Conservation (phyloP, 192 early-diverging fungal genomes). For the Irineochytrium annulatum region DNA sequence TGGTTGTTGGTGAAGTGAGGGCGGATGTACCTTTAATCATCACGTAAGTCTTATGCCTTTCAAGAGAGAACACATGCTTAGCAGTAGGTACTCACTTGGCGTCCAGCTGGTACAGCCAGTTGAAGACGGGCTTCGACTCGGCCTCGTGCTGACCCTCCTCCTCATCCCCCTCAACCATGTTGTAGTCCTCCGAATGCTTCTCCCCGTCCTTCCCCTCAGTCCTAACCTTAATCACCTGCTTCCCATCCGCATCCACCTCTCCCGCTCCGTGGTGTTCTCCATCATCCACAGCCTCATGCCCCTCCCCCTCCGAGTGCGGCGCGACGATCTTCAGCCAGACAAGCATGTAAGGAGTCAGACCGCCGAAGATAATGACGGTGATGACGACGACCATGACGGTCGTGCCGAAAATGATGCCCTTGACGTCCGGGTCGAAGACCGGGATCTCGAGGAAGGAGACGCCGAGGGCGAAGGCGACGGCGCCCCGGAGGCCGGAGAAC, state of each 20-base stretch:
- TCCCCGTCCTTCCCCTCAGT: constrained; percentile 7
- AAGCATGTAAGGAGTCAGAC: constrained; percentile 56
- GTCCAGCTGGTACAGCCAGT: constrained; percentile 44
- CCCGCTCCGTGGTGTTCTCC: constrained; percentile 11
- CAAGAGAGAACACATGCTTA: neutral
- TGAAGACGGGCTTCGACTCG: constrained; percentile 40
- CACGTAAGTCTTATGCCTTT: neutral
- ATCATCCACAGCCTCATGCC: neutral
- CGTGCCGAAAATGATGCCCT: constrained; percentile 57
- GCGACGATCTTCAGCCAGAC: constrained; percentile 42
- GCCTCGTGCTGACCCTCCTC: constrained; percentile 32
- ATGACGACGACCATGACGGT: constrained; percentile 55
- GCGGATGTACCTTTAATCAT: constrained; percentile 37
- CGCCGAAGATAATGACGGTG: constrained; percentile 55
- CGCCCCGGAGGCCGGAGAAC: constrained; percentile 59
- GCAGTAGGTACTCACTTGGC: constrained; percentile 31
- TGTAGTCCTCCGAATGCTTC: constrained; percentile 9
- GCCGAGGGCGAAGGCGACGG: constrained; percentile 58
- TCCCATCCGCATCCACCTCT: too few species aligned
- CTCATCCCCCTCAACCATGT: constrained; percentile 24
- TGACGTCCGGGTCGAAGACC: constrained; percentile 41
- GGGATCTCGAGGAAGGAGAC: constrained; percentile 56
- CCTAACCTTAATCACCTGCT: neutral
- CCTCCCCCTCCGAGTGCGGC: constrained; percentile 12
- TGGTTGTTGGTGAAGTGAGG: constrained; percentile 37